Base-by-base conservation (phyloP, 495 filamentous ascomycete species). In the Aspergillus haitiensis region DNA sequence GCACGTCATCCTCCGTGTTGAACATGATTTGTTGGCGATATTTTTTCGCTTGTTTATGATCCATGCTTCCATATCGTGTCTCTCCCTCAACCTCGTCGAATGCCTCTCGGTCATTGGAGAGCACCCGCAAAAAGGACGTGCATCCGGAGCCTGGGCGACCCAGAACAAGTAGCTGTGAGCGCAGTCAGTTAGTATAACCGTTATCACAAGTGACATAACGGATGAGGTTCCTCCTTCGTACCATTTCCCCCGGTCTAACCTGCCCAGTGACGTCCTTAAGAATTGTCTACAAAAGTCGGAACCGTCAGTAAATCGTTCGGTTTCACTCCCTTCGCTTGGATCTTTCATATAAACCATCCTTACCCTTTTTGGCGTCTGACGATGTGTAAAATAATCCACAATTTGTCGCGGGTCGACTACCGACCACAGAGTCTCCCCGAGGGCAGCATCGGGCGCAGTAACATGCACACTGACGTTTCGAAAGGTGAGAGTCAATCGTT, bases 1-100 rank as follows among this genome's bases (percentile, higher is more conserved):
- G 89, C 2, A 91, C 77, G 65, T 95, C 91, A 50, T 86, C 82
- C 59, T 77, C 74, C 12, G 72, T 74, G 60, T 77, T 77, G 63
- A 77, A 77, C 74, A 77, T 75, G 50, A 77, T 77, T 55, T 77
- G 74, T 42, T 77, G 74, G 6, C 74, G 70, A 27, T 67, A 75
- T 6, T 56, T 60, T 16, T 62, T 61, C 11, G 74, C 74, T 7
- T 56, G 62, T 40, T 64, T 67, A 27, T 77, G 69, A 51, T 72
- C 71, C 70, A 75, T 72, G 45, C 67, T 70, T 51, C 72, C 74
- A 44, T 71, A 77, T 13, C 56, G 45, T 16, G 67, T 72, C 9
- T 72, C 66, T 6, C 74, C 74, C 6, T 18, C 48, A 3, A 77
- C 61, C 50, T 77, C 70, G 31, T 75, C 72, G 39, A 77, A 77